phyloP scores from a whole-genome alignment of 2,329 filamentous ascomycete species.

The Colletotrichum graminicola region DNA sequence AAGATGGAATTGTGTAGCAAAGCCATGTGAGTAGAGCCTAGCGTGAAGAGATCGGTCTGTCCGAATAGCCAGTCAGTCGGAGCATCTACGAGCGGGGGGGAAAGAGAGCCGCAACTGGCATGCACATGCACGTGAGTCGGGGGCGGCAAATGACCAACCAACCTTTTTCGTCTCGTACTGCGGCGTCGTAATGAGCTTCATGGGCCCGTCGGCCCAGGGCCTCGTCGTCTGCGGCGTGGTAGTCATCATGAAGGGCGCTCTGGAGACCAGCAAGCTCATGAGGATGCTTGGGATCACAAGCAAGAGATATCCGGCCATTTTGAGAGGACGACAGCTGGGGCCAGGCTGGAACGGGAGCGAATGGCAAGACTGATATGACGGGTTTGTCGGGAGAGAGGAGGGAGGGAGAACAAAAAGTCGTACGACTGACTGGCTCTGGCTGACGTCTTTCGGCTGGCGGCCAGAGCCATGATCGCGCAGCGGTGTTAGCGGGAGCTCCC shows the following conservation, averaged over 20 bases:
- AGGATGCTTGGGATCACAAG: constrained; percentile 49
- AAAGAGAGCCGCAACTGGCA: not conserved
- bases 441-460: constrained; percentile 12
- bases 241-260: constrained; percentile 53
- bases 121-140: not conserved
- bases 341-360: not conserved
- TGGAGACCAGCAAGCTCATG: constrained; percentile 49
- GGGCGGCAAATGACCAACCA: constrained; percentile 43
- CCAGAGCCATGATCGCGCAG: constrained; percentile 36
- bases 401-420: constrained; percentile 21
- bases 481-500: constrained; percentile 38
- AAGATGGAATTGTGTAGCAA: constrained; percentile 73
- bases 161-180: constrained; percentile 66
- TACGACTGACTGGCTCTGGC: constrained; percentile 29
- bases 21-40: constrained; percentile 71
- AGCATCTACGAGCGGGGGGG: constrained; percentile 1
- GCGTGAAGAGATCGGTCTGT: constrained; percentile 69
- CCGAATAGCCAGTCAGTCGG: constrained; percentile 26
- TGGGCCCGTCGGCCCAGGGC: constrained; percentile 67
- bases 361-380: constrained; percentile 17
- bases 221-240: constrained; percentile 50
- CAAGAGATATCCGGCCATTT: constrained; percentile 44
- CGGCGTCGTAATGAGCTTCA: constrained; percentile 67
- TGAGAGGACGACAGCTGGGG: constrained; percentile 22
- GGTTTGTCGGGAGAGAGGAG: not conserved